These are phyloP conservation scores for Cymodocea nodosa DNA, from an alignment of 116 monocot genomes.

Conservation along the genomic window DNA sequence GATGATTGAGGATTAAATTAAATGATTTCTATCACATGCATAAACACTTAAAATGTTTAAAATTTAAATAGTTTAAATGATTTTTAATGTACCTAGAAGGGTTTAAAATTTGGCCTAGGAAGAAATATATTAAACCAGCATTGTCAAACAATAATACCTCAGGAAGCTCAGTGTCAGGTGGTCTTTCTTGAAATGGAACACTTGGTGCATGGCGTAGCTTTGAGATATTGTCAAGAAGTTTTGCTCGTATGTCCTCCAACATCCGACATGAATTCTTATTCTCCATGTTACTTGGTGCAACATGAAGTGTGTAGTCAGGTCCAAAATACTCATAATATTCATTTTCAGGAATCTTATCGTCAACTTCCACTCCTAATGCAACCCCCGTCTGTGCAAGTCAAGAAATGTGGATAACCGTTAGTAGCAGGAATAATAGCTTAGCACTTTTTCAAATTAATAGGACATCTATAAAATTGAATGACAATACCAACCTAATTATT, in stretches of 20 bases:
- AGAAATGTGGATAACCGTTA: not conserved
- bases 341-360: constrained; percentile 57
- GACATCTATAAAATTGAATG: no score
- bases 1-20: no score
- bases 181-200: constrained; percentile 71
- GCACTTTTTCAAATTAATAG: no score
- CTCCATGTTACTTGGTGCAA: constrained; percentile 82
- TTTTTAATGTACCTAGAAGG: no score
- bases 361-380: constrained; percentile 56
- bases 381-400: constrained; percentile 46
- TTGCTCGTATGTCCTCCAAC: constrained; percentile 41
- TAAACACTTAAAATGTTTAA: no score
- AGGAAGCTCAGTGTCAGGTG: constrained; percentile 33
- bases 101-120: no score
- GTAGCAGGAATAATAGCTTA: not conserved
- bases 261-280: constrained; percentile 50
- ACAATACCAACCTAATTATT: no score
- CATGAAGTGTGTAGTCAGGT: constrained; percentile 68
- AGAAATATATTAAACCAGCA: not conserved
- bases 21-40: no score
- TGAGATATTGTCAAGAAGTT: constrained; percentile 59
- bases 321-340: constrained; percentile 77
- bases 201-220: constrained; percentile 76
- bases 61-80: no score
- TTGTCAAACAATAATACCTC: constrained; percentile 26